Conservation (phyloP, 306 rosid species). For the Styphnolobium japonicum region DNA sequence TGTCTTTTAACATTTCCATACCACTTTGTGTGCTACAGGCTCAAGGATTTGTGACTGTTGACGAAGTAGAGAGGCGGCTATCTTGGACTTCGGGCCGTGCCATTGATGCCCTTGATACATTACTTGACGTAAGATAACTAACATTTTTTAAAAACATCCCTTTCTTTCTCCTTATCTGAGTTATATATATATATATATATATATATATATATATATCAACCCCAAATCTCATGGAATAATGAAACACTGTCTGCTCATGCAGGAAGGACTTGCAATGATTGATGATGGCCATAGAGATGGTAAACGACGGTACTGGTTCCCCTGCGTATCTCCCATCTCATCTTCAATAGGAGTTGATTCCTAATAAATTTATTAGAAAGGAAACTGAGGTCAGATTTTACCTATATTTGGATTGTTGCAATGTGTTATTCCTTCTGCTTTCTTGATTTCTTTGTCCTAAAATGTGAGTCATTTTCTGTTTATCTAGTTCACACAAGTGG, state of each 20-base stretch:
- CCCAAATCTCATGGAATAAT: conserved; percentile 16
- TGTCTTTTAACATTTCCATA: conserved; percentile 11
- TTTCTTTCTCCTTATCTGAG: background rate
- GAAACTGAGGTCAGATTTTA: conserved; percentile 16
- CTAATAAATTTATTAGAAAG: conserved; percentile 13
- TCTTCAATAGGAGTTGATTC: conserved; percentile 50
- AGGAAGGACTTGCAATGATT: conserved; percentile 99
- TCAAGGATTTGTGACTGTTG: conserved; percentile 84
- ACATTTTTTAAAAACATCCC: background rate
- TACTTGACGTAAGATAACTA: conserved; percentile 63
- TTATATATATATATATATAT: too few species aligned
- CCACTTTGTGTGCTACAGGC: conserved; percentile 43
- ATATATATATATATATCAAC: background rate
- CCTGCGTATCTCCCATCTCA: conserved; percentile 82
- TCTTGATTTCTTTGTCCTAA: background rate
- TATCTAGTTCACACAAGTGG: background rate
- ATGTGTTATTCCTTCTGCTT: background rate
- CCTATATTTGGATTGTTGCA: background rate
- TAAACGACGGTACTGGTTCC: conserved; percentile 85
- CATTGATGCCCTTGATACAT: conserved; percentile 85
- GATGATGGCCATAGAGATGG: conserved; percentile 97
- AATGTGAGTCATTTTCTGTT: background rate
- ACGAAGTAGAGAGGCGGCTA: conserved; percentile 74
- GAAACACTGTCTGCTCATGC: conserved; percentile 23
- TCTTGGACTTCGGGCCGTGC: conserved; percentile 93